Evolutionary conservation across 129 eudicot genomes (phyloP).

Genomic region (Ambrosia artemisiifolia): DNA sequence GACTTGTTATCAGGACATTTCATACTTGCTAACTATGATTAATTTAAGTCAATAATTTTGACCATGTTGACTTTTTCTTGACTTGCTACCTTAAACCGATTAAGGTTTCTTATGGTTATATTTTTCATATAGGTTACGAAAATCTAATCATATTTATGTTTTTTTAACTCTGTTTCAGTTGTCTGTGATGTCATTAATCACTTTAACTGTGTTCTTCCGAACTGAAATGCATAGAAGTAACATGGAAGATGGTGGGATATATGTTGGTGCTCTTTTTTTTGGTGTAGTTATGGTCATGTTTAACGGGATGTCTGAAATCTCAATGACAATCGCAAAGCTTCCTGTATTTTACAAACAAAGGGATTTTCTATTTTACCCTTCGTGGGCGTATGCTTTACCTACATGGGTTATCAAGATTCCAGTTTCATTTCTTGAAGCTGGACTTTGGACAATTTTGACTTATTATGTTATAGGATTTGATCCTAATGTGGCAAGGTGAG

Average conservation of each 20-base stretch:
- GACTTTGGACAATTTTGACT: slow-evolving; percentile 47
- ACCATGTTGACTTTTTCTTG: too few relatives aligned
- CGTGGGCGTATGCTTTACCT: slow-evolving; percentile 81
- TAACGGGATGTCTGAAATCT: slow-evolving; percentile 68
- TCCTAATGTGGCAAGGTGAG: slow-evolving; percentile 68
- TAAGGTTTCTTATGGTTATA: too few relatives aligned
- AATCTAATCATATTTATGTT: background rate
- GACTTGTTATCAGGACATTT: too few relatives aligned
- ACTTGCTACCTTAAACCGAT: too few relatives aligned
- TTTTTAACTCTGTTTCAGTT: slow-evolving; percentile 18
- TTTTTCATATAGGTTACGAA: background rate
- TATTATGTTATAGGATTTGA: slow-evolving; percentile 77
- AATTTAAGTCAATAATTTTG: too few relatives aligned
- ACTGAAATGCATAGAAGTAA: slow-evolving; percentile 46
- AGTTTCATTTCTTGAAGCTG: slow-evolving; percentile 53
- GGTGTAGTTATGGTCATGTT: slow-evolving; percentile 41
- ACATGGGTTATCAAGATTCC: slow-evolving; percentile 73
- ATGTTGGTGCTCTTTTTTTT: slow-evolving; percentile 52
- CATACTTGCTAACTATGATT: too few relatives aligned
- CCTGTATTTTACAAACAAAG: slow-evolving; percentile 85
- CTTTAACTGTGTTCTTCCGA: slow-evolving; percentile 64
- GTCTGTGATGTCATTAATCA: slow-evolving; percentile 28
- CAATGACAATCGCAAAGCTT: slow-evolving; percentile 73
- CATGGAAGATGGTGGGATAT: slow-evolving; percentile 42
- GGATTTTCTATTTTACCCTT: slow-evolving; percentile 66